A percentile compares a stretch with the other conserved stretches of the same genome.
Conservation (phyloP, 495 filamentous ascomycete species). For the Geopyxis carbonaria region DNA sequence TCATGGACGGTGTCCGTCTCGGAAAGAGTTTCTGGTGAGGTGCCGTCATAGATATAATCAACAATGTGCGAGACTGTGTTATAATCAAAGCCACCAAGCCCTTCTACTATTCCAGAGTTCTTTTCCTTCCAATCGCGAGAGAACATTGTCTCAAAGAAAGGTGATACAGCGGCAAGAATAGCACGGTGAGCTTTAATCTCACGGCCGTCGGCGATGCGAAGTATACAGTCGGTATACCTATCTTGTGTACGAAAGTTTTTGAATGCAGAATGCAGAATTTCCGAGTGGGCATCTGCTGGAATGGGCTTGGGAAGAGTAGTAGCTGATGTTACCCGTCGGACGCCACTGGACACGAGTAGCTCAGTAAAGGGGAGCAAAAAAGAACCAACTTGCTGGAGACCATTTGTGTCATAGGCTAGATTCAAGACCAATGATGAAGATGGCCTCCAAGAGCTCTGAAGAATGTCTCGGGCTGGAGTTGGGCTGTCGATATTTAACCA, state of each 20-base stretch:
- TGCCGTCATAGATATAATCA: slow-evolving; percentile 2
- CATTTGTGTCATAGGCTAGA: slow-evolving; percentile 7
- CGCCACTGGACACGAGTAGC: background rate
- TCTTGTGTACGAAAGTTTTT: background rate
- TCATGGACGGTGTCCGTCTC: background rate
- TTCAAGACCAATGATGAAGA: slow-evolving; percentile 11
- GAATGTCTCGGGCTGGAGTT: slow-evolving; percentile 1
- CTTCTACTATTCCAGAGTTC: background rate
- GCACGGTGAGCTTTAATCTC: slow-evolving; percentile 1
- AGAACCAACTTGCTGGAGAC: background rate
- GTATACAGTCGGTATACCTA: background rate
- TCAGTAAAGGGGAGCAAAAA: background rate
- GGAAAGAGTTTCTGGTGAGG: background rate
- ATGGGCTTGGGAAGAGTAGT: background rate
- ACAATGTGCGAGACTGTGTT: background rate
- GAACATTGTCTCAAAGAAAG: slow-evolving; percentile 5
- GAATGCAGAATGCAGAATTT: background rate
- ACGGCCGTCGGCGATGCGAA: background rate
- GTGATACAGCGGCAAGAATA: background rate
- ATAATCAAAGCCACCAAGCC: no score
- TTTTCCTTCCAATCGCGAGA: background rate
- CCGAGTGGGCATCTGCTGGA: background rate
- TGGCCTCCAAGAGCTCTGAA: slow-evolving; percentile 14
- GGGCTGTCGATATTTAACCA: slow-evolving; percentile 17
- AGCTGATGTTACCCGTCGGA: background rate